A percentile compares a stretch with the other conserved stretches of the same genome.
Conservation (phyloP, 2,329 filamentous ascomycete species). For the Monilinia fructicola region DNA sequence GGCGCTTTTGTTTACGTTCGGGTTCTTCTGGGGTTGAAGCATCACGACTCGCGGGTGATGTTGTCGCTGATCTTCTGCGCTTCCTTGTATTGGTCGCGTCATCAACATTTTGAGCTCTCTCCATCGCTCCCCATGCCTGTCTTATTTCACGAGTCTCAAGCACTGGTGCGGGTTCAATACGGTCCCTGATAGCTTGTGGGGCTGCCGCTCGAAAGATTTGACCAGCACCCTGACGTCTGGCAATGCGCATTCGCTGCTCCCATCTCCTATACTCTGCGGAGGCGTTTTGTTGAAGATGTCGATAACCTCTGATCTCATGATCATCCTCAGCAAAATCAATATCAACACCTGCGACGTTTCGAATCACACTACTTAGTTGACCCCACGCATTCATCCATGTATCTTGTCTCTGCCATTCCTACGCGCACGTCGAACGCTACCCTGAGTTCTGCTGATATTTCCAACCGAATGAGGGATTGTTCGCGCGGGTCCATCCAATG, state of each 20-base stretch:
- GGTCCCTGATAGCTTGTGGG: slow-evolving; percentile 55
- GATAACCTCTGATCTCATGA: slow-evolving; percentile 48
- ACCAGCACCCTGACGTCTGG: slow-evolving; percentile 72
- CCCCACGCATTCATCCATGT: slow-evolving; percentile 90
- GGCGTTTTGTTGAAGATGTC: slow-evolving; percentile 56
- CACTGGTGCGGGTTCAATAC: slow-evolving; percentile 50
- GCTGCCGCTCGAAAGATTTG: slow-evolving; percentile 71
- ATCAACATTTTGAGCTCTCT: slow-evolving; percentile 74
- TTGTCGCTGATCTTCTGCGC: slow-evolving; percentile 71
- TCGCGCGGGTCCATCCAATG: slow-evolving; percentile 8
- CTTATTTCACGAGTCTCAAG: slow-evolving; percentile 74
- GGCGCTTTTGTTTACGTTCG: slow-evolving; percentile 82
- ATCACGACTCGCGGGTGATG: slow-evolving; percentile 62
- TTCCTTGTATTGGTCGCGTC: slow-evolving; percentile 56
- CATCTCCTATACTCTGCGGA: slow-evolving; percentile 66
- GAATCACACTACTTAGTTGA: slow-evolving; percentile 59
- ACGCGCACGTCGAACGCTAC: slow-evolving; percentile 53
- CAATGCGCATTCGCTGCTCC: slow-evolving; percentile 81
- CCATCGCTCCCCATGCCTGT: slow-evolving; percentile 86
- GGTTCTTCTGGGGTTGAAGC: slow-evolving; percentile 59
- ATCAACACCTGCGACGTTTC: slow-evolving; percentile 70
- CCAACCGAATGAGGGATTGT: slow-evolving; percentile 24
- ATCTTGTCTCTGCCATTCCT: slow-evolving; percentile 67
- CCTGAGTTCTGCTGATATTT: slow-evolving; percentile 52
- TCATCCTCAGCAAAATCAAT: slow-evolving; percentile 83